Conservation (phyloP, 352 stramenopile genomes). For the Globisporangium polare region DNA sequence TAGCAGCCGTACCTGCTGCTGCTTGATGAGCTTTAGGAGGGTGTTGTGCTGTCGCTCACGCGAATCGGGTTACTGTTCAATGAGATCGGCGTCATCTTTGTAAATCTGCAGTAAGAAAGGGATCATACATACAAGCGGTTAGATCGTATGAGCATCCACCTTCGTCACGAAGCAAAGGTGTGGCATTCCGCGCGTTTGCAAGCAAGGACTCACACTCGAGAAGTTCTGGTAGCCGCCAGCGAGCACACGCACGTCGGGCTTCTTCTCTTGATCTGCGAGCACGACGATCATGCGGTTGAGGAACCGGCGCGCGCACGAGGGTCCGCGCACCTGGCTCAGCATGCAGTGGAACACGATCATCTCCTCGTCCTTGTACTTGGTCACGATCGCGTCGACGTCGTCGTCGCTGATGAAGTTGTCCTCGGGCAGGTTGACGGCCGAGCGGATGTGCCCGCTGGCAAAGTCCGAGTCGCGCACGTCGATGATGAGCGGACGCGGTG, state of each 20-base stretch:
- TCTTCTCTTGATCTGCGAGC: constrained; percentile 36
- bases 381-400: constrained; percentile 73
- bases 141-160: background rate
- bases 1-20: background rate
- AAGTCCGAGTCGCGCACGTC: constrained; percentile 80
- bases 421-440: constrained; percentile 72
- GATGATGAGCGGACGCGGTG: constrained; percentile 47
- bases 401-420: constrained; percentile 79
- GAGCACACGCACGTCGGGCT: constrained; percentile 64
- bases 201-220: constrained; percentile 29
- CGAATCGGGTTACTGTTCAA: constrained; percentile 11
- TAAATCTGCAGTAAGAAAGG: constrained; percentile 11
- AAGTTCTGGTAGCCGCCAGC: constrained; percentile 72
- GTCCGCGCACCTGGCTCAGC: constrained; percentile 82
- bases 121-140: background rate
- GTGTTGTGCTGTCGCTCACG: background rate
- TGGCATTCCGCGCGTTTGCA: too few species aligned
- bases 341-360: constrained; percentile 87
- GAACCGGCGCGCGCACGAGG: constrained; percentile 77
- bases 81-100: constrained; percentile 21
- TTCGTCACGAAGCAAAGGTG: background rate
- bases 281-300: constrained; percentile 52
- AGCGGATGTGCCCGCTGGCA: constrained; percentile 68
- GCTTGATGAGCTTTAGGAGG: background rate
- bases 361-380: constrained; percentile 55